Evolutionary conservation across 2,329 filamentous ascomycete genomes (phyloP), one percentile per base, ranked within the genome.

Genomic region (Scorias spongiosa): DNA sequence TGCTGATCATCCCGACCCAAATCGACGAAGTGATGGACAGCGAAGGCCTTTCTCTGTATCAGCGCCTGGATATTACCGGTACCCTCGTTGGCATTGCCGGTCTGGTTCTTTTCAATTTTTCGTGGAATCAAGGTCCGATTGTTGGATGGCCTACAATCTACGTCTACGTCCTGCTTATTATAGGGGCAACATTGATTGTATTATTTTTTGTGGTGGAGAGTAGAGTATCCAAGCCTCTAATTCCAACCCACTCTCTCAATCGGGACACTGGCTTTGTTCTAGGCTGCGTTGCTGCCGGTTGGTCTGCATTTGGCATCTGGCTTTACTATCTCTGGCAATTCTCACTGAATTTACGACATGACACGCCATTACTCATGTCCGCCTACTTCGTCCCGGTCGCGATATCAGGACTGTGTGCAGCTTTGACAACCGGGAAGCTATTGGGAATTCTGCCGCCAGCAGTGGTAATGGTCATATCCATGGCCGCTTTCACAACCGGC

Each of bases 381-480:
- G 61, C 61, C 12, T 50, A 62, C 38, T 61, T 53, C 44, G 48
- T 54, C 1, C 61, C 62, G 30, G 56, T 55, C 8, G 48, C 60
- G 39, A 43, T 64, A 7, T 56, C 54, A 29, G 61, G 62, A 29
- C 51, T 64, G 3, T 42, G 63, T 20, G 61, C 62, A 6, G 57
- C 61, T 10, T 58, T 55, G 30, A 46, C 55, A 7, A 63, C 61
- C 1, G 61, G 62, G 5, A 59, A 61, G 46, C 49, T 64, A 52
- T 53, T 65, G n/a, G 60, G 56, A 11, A 61, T 61, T 44, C 61
- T 58, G 0, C 59, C 58, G 1, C 56, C 61, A 17, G 53, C 57
- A 14, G 63, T 61, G 46, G 58, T 60, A 12, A 63, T 64, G 60
- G 49, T 63, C 48, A 48, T 59, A 15, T 56, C 58, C 18, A 63